A percentile compares a stretch with the other conserved stretches of the same genome.
phyloP scores from a whole-genome alignment of 2,329 filamentous ascomycete genomes.

The Calonectria pseudoreteaudii region DNA sequence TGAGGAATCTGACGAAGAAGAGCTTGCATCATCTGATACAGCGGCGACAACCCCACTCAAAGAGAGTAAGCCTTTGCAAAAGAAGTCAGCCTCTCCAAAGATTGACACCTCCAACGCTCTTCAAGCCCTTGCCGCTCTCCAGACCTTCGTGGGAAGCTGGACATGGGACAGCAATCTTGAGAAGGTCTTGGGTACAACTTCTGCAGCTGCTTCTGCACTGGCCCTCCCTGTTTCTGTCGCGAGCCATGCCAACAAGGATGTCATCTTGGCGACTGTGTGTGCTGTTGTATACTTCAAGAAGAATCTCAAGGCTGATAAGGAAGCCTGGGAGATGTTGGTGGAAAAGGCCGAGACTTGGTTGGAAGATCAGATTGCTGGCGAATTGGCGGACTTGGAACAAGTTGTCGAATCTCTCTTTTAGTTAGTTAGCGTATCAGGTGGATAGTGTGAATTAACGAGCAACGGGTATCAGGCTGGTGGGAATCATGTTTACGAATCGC shows the following conservation, averaged over 20 bases:
- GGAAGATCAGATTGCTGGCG: conserved; percentile 27
- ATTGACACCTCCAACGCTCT: conserved; percentile 23
- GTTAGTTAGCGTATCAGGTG: neutral
- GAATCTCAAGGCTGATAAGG: conserved; percentile 57
- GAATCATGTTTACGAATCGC: neutral
- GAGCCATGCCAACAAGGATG: neutral
- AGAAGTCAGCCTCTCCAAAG: neutral
- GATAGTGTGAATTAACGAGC: neutral
- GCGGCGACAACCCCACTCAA: neutral
- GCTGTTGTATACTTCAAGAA: conserved; percentile 55
- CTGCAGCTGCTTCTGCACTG: conserved; percentile 16
- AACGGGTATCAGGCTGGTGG: neutral
- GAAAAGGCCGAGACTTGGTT: conserved; percentile 70
- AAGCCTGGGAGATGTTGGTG: conserved; percentile 73
- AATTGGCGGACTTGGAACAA: conserved; percentile 29
- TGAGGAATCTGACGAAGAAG: neutral
- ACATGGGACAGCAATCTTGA: conserved; percentile 45
- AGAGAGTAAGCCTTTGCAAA: neutral
- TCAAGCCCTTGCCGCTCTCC: conserved; percentile 61
- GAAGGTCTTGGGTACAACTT: conserved; percentile 37
- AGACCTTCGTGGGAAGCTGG: conserved; percentile 54
- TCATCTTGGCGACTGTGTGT: conserved; percentile 45
- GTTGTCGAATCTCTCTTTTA: conserved; percentile 33
- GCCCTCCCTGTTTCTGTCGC: conserved; percentile 5
- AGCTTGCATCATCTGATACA: neutral